These are phyloP conservation scores for Acanthamoeba castellanii DNA, from an alignment of 208 protist species.

Conservation along the genomic window DNA sequence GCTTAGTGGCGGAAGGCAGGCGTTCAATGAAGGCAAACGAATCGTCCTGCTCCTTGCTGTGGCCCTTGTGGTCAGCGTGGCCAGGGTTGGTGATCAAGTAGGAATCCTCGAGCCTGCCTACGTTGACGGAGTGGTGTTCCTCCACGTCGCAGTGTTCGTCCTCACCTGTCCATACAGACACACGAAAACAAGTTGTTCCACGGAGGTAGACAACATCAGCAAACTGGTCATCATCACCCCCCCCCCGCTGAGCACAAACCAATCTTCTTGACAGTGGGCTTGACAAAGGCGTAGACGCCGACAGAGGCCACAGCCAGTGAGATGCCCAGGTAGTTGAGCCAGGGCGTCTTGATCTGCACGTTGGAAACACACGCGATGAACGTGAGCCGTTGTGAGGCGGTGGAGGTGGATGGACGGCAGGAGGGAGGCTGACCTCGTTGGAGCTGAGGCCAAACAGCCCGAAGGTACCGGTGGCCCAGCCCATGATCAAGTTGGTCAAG, in stretches of 20 bases:
- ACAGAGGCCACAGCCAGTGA: constrained; percentile 43
- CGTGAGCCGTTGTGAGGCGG: too few species aligned
- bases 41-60: constrained; percentile 18
- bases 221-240: too few species aligned
- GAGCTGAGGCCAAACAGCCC: constrained; percentile 43
- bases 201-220: too few species aligned
- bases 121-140: background rate
- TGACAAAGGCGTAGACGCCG: constrained; percentile 51
- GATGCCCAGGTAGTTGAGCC: constrained; percentile 72
- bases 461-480: constrained; percentile 71
- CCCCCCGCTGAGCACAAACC: too few species aligned
- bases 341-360: constrained; percentile 20
- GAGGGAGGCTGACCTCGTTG: too few species aligned
- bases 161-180: too few species aligned
- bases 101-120: background rate
- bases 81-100: background rate
- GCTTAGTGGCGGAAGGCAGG: background rate
- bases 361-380: too few species aligned
- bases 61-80: background rate
- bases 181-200: too few species aligned
- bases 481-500: constrained; percentile 67
- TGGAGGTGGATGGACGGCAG: too few species aligned
- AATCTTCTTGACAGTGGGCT: constrained; percentile 58
- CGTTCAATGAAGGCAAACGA: constrained; percentile 56
- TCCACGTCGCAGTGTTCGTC: background rate